phyloP scores from a whole-genome alignment of 2,329 filamentous ascomycete genomes.

The Aureobasidium leucospermi region DNA sequence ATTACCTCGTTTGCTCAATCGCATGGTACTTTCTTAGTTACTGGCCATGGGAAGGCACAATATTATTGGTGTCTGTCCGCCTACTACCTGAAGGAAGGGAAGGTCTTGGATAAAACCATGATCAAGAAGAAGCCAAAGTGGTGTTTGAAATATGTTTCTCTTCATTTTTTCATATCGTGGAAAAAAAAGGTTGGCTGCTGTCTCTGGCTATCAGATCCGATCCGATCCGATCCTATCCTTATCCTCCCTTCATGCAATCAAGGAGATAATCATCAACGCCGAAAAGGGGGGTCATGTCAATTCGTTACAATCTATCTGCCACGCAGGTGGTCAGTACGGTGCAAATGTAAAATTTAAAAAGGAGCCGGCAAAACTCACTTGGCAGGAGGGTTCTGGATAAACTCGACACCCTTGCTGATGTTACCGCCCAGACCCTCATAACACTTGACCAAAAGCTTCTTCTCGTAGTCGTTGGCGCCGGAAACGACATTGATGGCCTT shows the following conservation, averaged over 20 bases:
- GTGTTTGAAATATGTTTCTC: background rate
- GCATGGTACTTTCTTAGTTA: too few species aligned
- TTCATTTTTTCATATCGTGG: background rate
- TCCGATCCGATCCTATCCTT: background rate
- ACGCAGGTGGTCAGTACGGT: background rate
- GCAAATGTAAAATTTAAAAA: background rate
- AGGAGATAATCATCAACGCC: background rate
- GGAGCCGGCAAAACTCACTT: slow-evolving; percentile 53
- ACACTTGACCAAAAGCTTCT: slow-evolving; percentile 71
- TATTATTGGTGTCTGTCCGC: too few species aligned
- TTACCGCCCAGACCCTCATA: slow-evolving; percentile 80
- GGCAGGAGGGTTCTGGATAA: slow-evolving; percentile 79
- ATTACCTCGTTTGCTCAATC: too few species aligned
- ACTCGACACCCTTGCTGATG: slow-evolving; percentile 88
- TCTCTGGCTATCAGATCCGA: background rate
- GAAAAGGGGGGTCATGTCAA: background rate
- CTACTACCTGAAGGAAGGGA: too few species aligned
- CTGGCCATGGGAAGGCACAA: too few species aligned
- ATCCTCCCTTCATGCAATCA: too few species aligned
- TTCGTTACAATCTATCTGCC: slow-evolving; percentile 12
- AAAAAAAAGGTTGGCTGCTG: background rate
- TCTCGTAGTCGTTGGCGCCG: slow-evolving; percentile 76
- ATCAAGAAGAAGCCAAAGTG: too few species aligned
- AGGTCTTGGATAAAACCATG: too few species aligned
- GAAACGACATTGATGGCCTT: slow-evolving; percentile 76